A percentile compares a stretch with the other conserved stretches of the same genome.
phyloP scores from a whole-genome alignment of 2,329 filamentous ascomycete genomes.

The Neoarthrinium moseri region DNA sequence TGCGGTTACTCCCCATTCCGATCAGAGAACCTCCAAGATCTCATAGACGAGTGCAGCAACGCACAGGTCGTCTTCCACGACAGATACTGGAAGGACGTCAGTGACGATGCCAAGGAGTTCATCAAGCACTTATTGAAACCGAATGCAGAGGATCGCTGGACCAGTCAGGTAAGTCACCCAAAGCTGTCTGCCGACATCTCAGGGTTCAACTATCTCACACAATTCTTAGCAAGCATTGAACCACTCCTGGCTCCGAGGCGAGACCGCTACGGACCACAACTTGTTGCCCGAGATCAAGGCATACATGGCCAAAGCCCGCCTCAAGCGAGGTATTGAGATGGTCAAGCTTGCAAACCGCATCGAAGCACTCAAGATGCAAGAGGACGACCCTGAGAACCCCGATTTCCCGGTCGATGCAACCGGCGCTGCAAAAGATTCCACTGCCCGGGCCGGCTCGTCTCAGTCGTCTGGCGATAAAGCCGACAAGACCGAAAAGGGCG shows the following conservation, averaged over 20 bases:
- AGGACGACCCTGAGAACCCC: slow-evolving; percentile 77
- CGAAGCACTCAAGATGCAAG: slow-evolving; percentile 88
- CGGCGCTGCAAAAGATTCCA: slow-evolving; percentile 49
- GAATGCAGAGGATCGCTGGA: slow-evolving; percentile 72
- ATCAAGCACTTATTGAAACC: slow-evolving; percentile 80
- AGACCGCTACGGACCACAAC: slow-evolving; percentile 93
- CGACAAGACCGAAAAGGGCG: slow-evolving; percentile 19
- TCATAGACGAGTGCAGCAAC: slow-evolving; percentile 90
- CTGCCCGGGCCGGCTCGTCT: slow-evolving; percentile 30
- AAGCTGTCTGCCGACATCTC: background rate
- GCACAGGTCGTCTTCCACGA: slow-evolving; percentile 91
- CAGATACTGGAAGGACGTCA: slow-evolving; percentile 97
- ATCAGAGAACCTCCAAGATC: slow-evolving; percentile 86
- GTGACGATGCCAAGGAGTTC: slow-evolving; percentile 91
- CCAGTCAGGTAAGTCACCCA: slow-evolving; percentile 63
- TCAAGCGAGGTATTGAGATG: slow-evolving; percentile 91
- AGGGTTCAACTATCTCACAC: background rate
- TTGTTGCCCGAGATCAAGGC: slow-evolving; percentile 95
- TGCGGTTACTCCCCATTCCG: slow-evolving; percentile 98
- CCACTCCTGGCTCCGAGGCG: slow-evolving; percentile 86
- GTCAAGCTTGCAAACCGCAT: slow-evolving; percentile 96
- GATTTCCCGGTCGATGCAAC: slow-evolving; percentile 66
- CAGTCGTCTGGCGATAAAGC: slow-evolving; percentile 13
- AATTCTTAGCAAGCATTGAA: slow-evolving; percentile 65
- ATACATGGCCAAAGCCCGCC: slow-evolving; percentile 86